Conservation (phyloP, 257 asterid genomes). For the Primulina tabacum region DNA sequence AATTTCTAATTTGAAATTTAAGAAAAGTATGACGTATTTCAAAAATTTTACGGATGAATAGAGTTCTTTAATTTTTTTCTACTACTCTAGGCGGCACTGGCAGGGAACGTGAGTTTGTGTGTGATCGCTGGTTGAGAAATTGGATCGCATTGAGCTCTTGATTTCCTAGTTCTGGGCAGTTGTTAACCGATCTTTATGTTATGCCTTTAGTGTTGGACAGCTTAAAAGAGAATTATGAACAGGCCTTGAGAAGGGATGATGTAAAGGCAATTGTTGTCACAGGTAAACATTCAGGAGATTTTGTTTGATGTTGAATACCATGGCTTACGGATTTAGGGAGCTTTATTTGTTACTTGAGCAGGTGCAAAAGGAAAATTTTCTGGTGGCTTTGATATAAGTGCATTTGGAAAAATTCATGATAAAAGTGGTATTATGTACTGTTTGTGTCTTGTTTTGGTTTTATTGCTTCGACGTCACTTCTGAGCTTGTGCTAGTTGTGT, state of each 20-base stretch:
- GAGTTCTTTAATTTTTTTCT: neutral
- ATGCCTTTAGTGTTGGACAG: conserved; percentile 65
- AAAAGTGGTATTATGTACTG: conserved; percentile 49
- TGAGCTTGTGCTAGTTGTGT: conserved; percentile 30
- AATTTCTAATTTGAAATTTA: too few species aligned
- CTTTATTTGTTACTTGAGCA: conserved; percentile 34
- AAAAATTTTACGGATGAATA: too few species aligned
- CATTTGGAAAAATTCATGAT: conserved; percentile 70
- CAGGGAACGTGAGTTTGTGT: neutral
- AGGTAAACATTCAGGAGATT: conserved; percentile 39
- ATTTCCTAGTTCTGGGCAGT: neutral
- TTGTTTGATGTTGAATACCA: conserved; percentile 16
- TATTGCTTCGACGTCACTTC: conserved; percentile 23
- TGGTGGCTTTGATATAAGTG: conserved; percentile 87
- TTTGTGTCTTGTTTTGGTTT: neutral
- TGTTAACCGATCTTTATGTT: neutral
- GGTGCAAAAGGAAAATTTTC: conserved; percentile 91
- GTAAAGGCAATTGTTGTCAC: conserved; percentile 85
- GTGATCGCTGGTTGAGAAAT: neutral
- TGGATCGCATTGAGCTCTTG: neutral
- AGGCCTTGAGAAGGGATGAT: conserved; percentile 73
- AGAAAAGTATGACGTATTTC: too few species aligned
- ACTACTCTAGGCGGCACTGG: neutral
- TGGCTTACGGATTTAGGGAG: conserved; percentile 20
- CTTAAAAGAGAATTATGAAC: conserved; percentile 74